Evolutionary conservation across 208 protist genomes (phyloP), one percentile per base, ranked within the genome.

Genomic region (Leishmania mexicana): DNA sequence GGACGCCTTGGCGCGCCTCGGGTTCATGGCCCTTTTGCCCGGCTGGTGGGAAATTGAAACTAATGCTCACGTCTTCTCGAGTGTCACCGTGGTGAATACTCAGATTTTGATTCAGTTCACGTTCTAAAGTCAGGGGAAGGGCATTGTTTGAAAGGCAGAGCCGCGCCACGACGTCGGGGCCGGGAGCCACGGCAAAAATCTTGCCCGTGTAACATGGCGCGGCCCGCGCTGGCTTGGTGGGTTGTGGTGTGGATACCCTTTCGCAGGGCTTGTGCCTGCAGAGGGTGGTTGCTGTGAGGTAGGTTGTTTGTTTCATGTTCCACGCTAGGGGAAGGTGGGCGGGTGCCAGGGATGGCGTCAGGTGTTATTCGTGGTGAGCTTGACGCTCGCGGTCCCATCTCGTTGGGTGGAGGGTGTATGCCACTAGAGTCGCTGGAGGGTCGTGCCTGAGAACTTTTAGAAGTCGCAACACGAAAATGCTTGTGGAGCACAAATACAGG

Each of bases 261-360:
- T 35, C 35, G 17, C 10, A 40, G 64, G 38, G 13, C 35, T 47
- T 72, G 19, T 74, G 2, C 3, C 21, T 74, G 7, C 45, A 28
- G n/a, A 74, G 24, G 28, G 5, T 31, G 70, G 28, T 2, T 7
- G 24, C 13, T 62, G 24, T 24, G 4, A 31, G 28, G 0, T 1
- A 7, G 24, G 45, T 4, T 8, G 42, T 0, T 51, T 24, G 5
- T 38, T 17, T 1, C 7, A 53, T 53, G n/a, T 15, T 74, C 13
- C 28, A 3, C 3, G 40, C 24, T 3, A 3, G 47, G 7, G 6
- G 2, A 0, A 7, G 11, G 11, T 15, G 6, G 6, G 0, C 2
- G n/a, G 45, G 11, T 15, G 42, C 3, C 28, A 24, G 24, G 45
- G 24, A 31, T 47, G 45, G 28, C 49, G 28, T 19, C 42, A 31